A percentile compares a stretch with the other conserved stretches of the same genome.
Conservation (phyloP, 176 grass and related monocot species). For the Sorghum bicolor region Sorghum_bicolor_NCBIv3 NC_012873.2:3085001-3085500, state of each 20-base stretch:
- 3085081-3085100: background rate
- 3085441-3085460: background rate
- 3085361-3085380: background rate
- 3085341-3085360: background rate
- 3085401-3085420: background rate
- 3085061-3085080: background rate
- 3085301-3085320: background rate
- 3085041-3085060: background rate
- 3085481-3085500: background rate
- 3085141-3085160: background rate
- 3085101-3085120: constrained; percentile 6
- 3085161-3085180: background rate
- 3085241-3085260: background rate
- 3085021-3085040: background rate
- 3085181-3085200: background rate
- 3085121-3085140: background rate
- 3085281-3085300: background rate
- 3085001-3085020: background rate
- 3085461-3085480: background rate
- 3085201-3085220: background rate
- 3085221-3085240: background rate
- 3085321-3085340: background rate
- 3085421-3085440: background rate
- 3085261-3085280: background rate
- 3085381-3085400: background rate